Base-by-base conservation (phyloP, 495 filamentous ascomycete species). In the Penicillium turbatum region DNA sequence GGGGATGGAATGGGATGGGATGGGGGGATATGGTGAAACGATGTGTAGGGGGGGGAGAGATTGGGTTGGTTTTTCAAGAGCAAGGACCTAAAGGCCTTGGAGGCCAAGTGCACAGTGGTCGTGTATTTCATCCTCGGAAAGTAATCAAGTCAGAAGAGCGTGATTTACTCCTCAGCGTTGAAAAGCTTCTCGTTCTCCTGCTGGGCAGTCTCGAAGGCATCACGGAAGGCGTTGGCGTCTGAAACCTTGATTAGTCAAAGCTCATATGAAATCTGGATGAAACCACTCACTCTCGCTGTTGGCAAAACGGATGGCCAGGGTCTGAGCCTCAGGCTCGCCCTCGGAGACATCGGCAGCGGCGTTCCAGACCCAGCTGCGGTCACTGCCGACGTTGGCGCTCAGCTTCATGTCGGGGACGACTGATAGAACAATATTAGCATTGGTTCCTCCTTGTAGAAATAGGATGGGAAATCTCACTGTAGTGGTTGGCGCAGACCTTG, bases 401-500 rank as follows among this genome's bases (percentile, higher is more conserved):
- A 99, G 86, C 77, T 92, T 96, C 95, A 99, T 99, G 68, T 96
- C 93, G 27, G 95, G 93, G 48, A 96, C 90, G 64, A 99, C 92
- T 96, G 58, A 15, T 41, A n/a, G 42, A 50, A 12, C 52, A 65
- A 46, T 4, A 41, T 70, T 41, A 68, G 61, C 19, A 59, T 34
- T 6, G 5, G 17, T 35, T 48, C 1, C 38, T 38, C 36, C 17
- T 26, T 17, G n/a, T 11, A 32, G 2, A n/a, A 34, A 19, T n/a
- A 40, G 32, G 46, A 24, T 4, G 51, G 36, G 35, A n/a, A 5
- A 42, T 63, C 89, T 68, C 86, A 98, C 93, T 86, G 74, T 99
- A 99, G 80, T 99, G 95, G 78, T 99, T 99, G 67, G 95, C 95
- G 86, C 95, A 99, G 74, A 97, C 93, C 80, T 99, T 99, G 76